These are phyloP conservation scores for Neltuma alba DNA, from an alignment of 306 rosid genomes.

Conservation along the genomic window DNA sequence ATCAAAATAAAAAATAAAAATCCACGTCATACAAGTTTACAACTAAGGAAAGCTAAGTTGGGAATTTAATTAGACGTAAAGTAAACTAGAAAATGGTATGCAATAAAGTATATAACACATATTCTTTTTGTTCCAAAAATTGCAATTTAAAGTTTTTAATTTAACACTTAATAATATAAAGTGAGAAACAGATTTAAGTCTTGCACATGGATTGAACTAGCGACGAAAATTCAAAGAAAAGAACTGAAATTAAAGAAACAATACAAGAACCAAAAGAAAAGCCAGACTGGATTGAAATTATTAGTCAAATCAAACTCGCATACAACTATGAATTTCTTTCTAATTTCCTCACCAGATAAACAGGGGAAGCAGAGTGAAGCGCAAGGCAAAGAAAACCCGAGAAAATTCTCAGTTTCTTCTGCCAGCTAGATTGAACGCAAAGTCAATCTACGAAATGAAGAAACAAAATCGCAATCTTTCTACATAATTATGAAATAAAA, in stretches of 20 bases:
- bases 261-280: background rate
- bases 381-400: background rate
- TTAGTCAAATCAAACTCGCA: background rate
- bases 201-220: no score
- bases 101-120: background rate
- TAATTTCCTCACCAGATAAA: background rate
- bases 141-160: background rate
- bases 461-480: background rate
- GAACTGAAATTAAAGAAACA: background rate
- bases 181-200: background rate
- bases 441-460: background rate
- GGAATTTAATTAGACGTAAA: background rate
- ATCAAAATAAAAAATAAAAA: no score
- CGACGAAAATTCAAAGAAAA: no score
- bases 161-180: background rate
- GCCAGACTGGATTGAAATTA: background rate
- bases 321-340: background rate
- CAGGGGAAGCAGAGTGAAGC: background rate
- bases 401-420: background rate
- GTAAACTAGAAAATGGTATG: background rate
- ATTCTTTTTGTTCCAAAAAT: background rate
- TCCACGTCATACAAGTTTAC: background rate
- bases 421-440: background rate
- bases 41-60: background rate
- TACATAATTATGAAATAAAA: background rate